Conservation (phyloP, 257 asterid genomes). For the Dorcoceras hygrometricum region DNA sequence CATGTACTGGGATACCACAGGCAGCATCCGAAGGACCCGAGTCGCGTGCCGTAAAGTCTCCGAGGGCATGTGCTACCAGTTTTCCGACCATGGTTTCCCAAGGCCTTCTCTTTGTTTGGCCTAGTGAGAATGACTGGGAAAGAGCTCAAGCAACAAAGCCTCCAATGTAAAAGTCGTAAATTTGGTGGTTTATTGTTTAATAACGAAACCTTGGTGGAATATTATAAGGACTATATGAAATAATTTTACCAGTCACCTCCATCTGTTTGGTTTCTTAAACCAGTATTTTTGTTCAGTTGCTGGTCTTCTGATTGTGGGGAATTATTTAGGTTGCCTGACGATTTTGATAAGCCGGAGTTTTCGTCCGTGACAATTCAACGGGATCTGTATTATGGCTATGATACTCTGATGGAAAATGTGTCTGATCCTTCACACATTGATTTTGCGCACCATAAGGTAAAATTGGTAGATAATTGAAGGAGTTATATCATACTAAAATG, state of each 20-base stretch:
- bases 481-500: not conserved
- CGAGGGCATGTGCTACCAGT: slow-evolving; percentile 83
- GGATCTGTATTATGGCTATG: slow-evolving; percentile 88
- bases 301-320: slow-evolving; percentile 10
- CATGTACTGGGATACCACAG: slow-evolving; percentile 90
- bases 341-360: slow-evolving; percentile 84
- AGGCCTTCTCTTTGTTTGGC: slow-evolving; percentile 98
- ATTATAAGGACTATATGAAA: slow-evolving; percentile 16
- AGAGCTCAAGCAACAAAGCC: slow-evolving; percentile 77
- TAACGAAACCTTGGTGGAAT: slow-evolving; percentile 11
- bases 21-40: slow-evolving; percentile 92
- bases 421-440: slow-evolving; percentile 99
- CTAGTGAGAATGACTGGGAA: slow-evolving; percentile 93
- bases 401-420: slow-evolving; percentile 98
- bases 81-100: slow-evolving; percentile 94
- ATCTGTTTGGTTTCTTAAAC: slow-evolving; percentile 14
- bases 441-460: slow-evolving; percentile 97
- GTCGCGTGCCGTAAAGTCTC: slow-evolving; percentile 74
- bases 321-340: slow-evolving; percentile 87
- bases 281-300: slow-evolving; percentile 1
- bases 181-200: slow-evolving; percentile 8
- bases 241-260: slow-evolving; percentile 18
- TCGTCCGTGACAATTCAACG: slow-evolving; percentile 93
- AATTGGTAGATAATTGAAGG: not conserved
- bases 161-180: slow-evolving; percentile 47